Percentiles rank a stretch among this genome's conserved stretches.
These are phyloP conservation scores for Cryphonectria radicalis DNA, from an alignment of 2,329 filamentous ascomycete genomes.

Conservation along the genomic window DNA sequence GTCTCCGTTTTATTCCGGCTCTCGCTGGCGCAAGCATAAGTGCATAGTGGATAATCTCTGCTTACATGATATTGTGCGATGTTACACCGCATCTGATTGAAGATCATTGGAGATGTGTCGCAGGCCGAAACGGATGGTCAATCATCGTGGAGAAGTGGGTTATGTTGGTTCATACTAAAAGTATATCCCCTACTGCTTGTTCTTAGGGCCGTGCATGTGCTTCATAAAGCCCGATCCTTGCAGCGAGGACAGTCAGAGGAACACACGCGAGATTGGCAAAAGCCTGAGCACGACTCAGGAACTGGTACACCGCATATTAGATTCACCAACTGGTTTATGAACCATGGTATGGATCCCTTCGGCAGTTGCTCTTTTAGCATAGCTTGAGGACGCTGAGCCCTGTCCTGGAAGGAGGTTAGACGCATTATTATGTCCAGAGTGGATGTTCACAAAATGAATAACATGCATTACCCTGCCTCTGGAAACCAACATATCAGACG, in stretches of 20 bases:
- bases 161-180: not conserved
- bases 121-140: not conserved
- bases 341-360: not conserved
- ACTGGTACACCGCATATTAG: not conserved
- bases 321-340: not conserved
- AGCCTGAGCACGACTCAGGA: not conserved
- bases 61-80: not conserved
- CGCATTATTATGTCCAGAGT: not conserved
- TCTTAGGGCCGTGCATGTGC: not conserved
- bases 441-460: not conserved
- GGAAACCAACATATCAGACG: not conserved
- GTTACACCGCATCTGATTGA: not conserved
- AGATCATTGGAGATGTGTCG: not conserved
- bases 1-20: not conserved
- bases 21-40: not conserved
- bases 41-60: not conserved
- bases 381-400: not conserved
- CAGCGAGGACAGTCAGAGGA: not conserved
- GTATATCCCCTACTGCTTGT: not conserved
- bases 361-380: not conserved
- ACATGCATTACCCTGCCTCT: not conserved
- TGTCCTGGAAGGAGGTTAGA: not conserved
- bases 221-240: not conserved
- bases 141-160: not conserved
- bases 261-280: not conserved